A percentile compares a stretch with the other conserved stretches of the same genome.
Conservation (phyloP, 331 rosid genomes). For the Acacia pycnantha region DNA sequence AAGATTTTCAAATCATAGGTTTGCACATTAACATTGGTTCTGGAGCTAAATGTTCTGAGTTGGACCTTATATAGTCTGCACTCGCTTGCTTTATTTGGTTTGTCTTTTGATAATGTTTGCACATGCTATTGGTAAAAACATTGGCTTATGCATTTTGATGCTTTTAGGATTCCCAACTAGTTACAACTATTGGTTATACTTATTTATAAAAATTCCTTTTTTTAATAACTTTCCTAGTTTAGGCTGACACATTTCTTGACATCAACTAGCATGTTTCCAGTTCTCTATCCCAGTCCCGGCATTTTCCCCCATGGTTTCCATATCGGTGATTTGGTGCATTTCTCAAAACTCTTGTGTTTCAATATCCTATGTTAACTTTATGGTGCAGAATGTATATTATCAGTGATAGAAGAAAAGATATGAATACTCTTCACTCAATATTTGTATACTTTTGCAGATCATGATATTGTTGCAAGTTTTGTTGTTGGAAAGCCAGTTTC, state of each 20-base stretch:
- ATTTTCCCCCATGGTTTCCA: constrained; percentile 10
- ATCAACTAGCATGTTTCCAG: constrained; percentile 20
- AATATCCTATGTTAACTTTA: background rate
- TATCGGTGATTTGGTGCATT: background rate
- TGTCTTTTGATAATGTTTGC: constrained; percentile 22
- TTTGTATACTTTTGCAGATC: constrained; percentile 47
- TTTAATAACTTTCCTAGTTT: background rate
- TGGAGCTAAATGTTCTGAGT: constrained; percentile 9
- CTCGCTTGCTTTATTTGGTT: constrained; percentile 11
- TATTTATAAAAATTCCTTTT: background rate
- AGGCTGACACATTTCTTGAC: background rate
- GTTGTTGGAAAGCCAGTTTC: constrained; percentile 49
- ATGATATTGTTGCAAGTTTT: constrained; percentile 81
- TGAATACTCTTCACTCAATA: constrained; percentile 21
- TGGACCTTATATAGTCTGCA: background rate
- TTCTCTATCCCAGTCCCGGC: background rate
- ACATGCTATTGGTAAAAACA: constrained; percentile 3
- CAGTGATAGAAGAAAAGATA: background rate
- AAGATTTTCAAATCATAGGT: constrained; percentile 13
- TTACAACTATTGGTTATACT: background rate
- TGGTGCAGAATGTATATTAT: background rate
- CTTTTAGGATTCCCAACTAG: background rate
- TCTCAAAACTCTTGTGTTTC: constrained; percentile 3
- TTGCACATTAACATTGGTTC: constrained; percentile 23
- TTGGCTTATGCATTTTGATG: background rate